Evolutionary conservation across 345 rosid genomes (phyloP).

Genomic region (Ricinus communis): DNA sequence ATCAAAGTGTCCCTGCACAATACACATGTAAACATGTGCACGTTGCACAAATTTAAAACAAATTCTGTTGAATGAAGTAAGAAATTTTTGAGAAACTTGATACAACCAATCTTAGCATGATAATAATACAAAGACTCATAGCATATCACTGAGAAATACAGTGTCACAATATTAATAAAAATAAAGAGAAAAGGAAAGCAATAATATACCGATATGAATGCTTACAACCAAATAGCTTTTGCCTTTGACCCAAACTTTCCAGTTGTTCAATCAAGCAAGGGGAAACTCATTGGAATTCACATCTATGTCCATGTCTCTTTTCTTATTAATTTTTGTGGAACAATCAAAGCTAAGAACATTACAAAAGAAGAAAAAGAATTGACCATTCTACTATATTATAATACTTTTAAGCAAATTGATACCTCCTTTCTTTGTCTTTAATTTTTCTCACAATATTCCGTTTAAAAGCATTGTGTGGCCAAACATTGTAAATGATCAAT

Average conservation of each 20-base stretch:
- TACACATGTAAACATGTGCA: constrained; percentile 9
- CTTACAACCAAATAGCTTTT: no score
- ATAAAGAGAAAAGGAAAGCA: not conserved
- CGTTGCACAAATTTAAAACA: not conserved
- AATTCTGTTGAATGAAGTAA: not conserved
- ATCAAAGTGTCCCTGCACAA: constrained; percentile 76
- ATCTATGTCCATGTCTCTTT: no score
- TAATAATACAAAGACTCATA: not conserved
- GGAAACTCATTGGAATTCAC: no score
- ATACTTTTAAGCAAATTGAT: not conserved
- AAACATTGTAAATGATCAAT: constrained; percentile 3
- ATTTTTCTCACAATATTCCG: not conserved
- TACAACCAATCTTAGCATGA: not conserved
- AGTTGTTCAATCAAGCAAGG: no score
- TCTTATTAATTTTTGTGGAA: no score
- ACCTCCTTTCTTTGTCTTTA: not conserved
- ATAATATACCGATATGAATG: no score
- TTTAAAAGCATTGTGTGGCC: not conserved
- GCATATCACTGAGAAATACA: not conserved
- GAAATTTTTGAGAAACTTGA: not conserved
- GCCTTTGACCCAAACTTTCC: no score
- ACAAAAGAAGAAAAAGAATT: not conserved
- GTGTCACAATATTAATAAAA: not conserved
- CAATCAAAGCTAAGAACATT: no score
- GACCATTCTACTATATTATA: not conserved